Conservation (phyloP, 805 yeast genomes). For the Ogataea pini region DNA sequence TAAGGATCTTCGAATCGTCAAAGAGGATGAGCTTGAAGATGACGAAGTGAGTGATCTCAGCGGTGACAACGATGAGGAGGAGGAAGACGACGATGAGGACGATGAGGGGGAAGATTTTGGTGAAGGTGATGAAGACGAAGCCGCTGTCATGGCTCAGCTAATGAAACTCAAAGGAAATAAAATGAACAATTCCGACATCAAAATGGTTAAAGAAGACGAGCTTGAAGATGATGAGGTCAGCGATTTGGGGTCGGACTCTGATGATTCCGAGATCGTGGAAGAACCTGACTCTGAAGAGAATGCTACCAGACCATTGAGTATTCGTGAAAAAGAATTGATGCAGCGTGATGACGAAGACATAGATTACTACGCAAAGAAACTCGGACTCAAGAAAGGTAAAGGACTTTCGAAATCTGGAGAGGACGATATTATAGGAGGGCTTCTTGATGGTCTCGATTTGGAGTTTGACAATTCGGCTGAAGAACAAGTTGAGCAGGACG, state of each 20-base stretch:
- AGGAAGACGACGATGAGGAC: slow-evolving; percentile 1
- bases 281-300: not conserved
- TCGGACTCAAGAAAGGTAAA: slow-evolving; percentile 64
- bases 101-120: slow-evolving; percentile 15
- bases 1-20: slow-evolving; percentile 6
- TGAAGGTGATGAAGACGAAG: slow-evolving; percentile 35
- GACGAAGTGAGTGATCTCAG: slow-evolving; percentile 11
- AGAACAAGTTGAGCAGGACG: slow-evolving; percentile 17
- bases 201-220: slow-evolving; percentile 12
- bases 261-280: not conserved
- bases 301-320: slow-evolving; percentile 32
- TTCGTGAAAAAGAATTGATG: slow-evolving; percentile 50
- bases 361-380: slow-evolving; percentile 76
- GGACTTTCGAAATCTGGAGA: slow-evolving; percentile 54
- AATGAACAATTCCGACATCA: slow-evolving; percentile 34
- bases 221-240: slow-evolving; percentile 16
- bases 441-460: slow-evolving; percentile 73
- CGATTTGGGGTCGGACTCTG: slow-evolving; percentile 13
- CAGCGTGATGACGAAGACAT: slow-evolving; percentile 75
- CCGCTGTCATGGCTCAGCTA: slow-evolving; percentile 57
- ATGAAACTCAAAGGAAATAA: slow-evolving; percentile 51
- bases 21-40: slow-evolving; percentile 14
- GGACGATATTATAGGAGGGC: slow-evolving; percentile 79
- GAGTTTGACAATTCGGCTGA: slow-evolving; percentile 36
- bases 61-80: not conserved